Base-by-base conservation (phyloP, 2,329 filamentous ascomycete species). In the Fusarium burgessii region DNA sequence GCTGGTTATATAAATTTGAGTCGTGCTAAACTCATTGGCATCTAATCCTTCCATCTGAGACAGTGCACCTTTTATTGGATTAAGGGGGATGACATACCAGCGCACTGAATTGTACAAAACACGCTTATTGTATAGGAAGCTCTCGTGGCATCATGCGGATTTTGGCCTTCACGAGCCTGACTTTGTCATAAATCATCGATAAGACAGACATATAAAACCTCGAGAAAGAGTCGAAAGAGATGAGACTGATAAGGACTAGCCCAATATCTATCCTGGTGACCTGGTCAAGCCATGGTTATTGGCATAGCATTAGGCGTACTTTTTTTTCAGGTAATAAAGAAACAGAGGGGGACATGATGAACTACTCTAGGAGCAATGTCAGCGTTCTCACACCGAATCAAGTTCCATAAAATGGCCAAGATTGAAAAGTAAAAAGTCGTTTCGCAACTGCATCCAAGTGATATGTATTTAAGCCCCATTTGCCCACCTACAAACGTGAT, bases 381-480 rank as follows among this genome's bases (percentile, higher is more conserved):
- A 23, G 29, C 25, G 18, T 32, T 25, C 27, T 15, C 10, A 51
- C 23, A 15, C 27, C 15, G 35, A 36, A 18, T 12, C 20, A 35
- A 38, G 20, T 8, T 14, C 23, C 43, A 17, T n/a, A 32, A 40
- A 43, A 35, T 32, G 29, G 15, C 20, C n/a, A 36, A 36, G 17
- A 49, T 33, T 9, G 35, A 35, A 11, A 23, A 43, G 13, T 14
- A 63, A 23, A 17, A 29, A 15, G 29, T 27, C n/a, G 27, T 43
- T 11, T 20, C 14, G 40, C 20, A 42, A 27, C 25, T 58, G 40
- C 45, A 41, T 45, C 29, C 29, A 17, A 59, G 49, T 60, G 36
- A 49, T 45, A n/a, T 51, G 15, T 42, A 52, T n/a, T 66, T 70
- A 15, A 54, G 41, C 27, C 55, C 55, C 20, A 17, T 42, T 49